A percentile compares a stretch with the other conserved stretches of the same genome.
Evolutionary conservation across 352 stramenopile genomes (phyloP).

Genomic region (Saprolegnia parasitica): DNA sequence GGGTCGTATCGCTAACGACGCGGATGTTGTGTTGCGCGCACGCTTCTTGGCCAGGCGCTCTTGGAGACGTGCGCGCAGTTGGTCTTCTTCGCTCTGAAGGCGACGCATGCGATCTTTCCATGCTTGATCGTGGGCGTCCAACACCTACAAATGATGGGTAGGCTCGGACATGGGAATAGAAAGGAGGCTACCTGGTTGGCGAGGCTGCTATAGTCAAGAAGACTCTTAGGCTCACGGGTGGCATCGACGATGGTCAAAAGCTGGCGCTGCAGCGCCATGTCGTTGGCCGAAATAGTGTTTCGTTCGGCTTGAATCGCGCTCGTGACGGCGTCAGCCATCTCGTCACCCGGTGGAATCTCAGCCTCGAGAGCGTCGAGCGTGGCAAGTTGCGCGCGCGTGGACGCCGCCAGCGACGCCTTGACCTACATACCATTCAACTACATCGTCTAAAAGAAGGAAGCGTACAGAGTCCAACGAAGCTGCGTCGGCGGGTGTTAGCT

Average conservation of each 20-base stretch:
- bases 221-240: background rate
- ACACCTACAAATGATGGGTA: slow-evolving; percentile 15
- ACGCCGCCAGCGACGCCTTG: too few relatives aligned
- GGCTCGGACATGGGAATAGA: too few relatives aligned
- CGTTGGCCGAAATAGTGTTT: background rate
- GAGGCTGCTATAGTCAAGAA: background rate
- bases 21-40: background rate
- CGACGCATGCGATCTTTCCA: background rate
- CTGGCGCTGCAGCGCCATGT: background rate
- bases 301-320: background rate
- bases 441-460: background rate
- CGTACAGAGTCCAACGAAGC: background rate
- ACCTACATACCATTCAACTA: background rate
- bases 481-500: background rate
- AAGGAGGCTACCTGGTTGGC: background rate
- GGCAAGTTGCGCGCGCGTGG: background rate
- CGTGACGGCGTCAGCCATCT: background rate
- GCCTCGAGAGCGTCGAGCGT: background rate
- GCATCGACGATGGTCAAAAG: background rate
- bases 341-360: background rate
- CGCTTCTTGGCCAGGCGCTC: slow-evolving; percentile 17
- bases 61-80: slow-evolving; percentile 4
- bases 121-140: slow-evolving; percentile 14
- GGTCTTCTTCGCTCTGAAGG: slow-evolving; percentile 3
- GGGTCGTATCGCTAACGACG: background rate